phyloP scores from a whole-genome alignment of 2,329 filamentous ascomycete species.

The Epichloe sp. region DNA sequence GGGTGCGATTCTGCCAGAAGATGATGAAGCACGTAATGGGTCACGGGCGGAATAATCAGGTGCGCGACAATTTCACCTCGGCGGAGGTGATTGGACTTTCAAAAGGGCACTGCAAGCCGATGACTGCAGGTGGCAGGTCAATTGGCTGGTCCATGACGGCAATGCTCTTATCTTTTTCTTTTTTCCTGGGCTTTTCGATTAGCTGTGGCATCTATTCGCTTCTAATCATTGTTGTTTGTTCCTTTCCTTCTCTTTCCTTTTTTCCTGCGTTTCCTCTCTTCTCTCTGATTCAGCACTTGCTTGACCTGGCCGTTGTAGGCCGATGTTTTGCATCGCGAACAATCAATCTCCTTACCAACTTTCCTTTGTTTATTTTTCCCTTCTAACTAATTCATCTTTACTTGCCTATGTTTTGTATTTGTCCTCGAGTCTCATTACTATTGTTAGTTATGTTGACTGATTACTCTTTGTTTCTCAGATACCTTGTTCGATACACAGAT shows the following conservation, averaged over 20 bases:
- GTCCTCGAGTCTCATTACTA: conserved; percentile 12
- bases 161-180: conserved; percentile 11
- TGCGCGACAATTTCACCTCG: conserved; percentile 10
- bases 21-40: conserved; percentile 12
- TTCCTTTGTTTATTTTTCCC: background rate
- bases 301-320: background rate
- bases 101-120: conserved; percentile 27
- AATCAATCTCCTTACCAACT: background rate
- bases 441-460: conserved; percentile 11
- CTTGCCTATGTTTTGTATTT: conserved; percentile 11
- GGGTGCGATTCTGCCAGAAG: conserved; percentile 15
- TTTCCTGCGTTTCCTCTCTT: background rate
- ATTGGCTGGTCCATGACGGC: conserved; percentile 40
- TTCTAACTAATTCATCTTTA: conserved; percentile 1
- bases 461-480: conserved; percentile 29
- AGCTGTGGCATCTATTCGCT: background rate
- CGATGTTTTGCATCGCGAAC: background rate
- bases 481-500: conserved; percentile 47
- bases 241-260: background rate
- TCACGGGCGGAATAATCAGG: conserved; percentile 14
- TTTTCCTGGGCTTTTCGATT: background rate
- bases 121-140: conserved; percentile 27
- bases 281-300: background rate
- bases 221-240: background rate
- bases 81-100: conserved; percentile 17